These are phyloP conservation scores for Cadophora luteo-olivacea DNA, from an alignment of 2,329 filamentous ascomycete genomes.

Conservation along the genomic window DNA sequence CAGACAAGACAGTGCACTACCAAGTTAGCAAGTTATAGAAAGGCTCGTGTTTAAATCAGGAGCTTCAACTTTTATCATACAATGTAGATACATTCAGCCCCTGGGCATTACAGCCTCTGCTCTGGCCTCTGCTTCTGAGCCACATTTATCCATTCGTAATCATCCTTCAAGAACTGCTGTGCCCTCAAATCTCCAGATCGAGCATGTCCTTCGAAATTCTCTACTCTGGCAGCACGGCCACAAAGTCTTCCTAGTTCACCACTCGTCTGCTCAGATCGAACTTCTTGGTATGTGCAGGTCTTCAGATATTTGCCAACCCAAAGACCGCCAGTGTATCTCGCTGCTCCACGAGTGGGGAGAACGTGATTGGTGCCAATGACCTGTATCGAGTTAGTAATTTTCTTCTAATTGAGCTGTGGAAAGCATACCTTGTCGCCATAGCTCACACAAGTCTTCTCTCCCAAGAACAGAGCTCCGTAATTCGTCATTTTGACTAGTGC, in stretches of 20 bases:
- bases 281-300: conserved; percentile 61
- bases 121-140: not conserved
- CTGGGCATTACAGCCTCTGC: not conserved
- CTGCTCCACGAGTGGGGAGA: conserved; percentile 55
- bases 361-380: conserved; percentile 63
- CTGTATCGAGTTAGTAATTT: conserved; percentile 38
- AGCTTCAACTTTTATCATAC: no score
- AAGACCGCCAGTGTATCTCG: conserved; percentile 57
- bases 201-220: conserved; percentile 54
- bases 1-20: no score
- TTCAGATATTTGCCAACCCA: conserved; percentile 62
- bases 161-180: conserved; percentile 50
- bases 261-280: conserved; percentile 50
- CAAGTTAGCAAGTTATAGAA: no score
- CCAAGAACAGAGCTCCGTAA: conserved; percentile 58
- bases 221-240: conserved; percentile 54
- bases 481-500: conserved; percentile 58
- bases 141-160: conserved; percentile 50
- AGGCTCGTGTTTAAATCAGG: no score
- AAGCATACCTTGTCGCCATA: conserved; percentile 57
- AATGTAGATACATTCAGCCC: no score
- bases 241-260: conserved; percentile 37
- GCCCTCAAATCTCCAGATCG: conserved; percentile 57
- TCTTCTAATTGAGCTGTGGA: not conserved
- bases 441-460: conserved; percentile 58